Base-by-base conservation (phyloP, 23 red algal genomes). In the Pyropia yezoensis region DNA sequence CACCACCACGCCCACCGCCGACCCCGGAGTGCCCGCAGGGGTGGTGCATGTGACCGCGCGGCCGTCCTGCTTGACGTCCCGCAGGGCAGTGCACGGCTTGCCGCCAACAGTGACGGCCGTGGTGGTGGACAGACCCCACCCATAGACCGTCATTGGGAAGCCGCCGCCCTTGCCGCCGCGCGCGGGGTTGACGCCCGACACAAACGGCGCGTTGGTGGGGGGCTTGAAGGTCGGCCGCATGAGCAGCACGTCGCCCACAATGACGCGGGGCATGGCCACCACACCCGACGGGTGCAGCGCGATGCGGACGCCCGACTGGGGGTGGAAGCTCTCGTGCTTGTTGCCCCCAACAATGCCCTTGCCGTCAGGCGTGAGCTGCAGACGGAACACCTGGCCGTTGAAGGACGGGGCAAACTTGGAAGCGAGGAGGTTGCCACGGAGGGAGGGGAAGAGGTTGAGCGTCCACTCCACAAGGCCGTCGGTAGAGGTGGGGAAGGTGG, bases 121-220 rank as follows among this genome's bases (percentile, higher is more conserved):
- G 11, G 82, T 63, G 27, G 71, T 34, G 11, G 61, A 69, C 18
- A 76, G 65, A 23, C 76, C 76, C 82, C 82, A 87, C 6, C 82
- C 82, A 2, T 70, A 76, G 63, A 87, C 64, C 0, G 63, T 75
- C 54, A 87, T 54, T 11, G 27, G 63, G 49, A 65, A 65, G 8
- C 82, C 82, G n/a, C 82, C 82, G 49, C 71, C 57, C 82, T 69
- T 87, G 22, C 71, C 71, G 29, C 82, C 82, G 50, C 82, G 82
- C 55, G 70, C 63, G 11, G 82, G 82, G 51, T 75, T 76, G 27
- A 76, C 82, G 71, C 82, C 75, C 15, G 82, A 76, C 20, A 87
- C 82, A 3, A 76, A 70, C 61, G 76, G 32, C 13, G 33, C 59
- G 5, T 63, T 62, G 39, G 39, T 8, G 3, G 82, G 82, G 70